These are phyloP conservation scores for Venturia nashicola DNA, from an alignment of 2,329 filamentous ascomycete species.

Conservation along the genomic window DNA sequence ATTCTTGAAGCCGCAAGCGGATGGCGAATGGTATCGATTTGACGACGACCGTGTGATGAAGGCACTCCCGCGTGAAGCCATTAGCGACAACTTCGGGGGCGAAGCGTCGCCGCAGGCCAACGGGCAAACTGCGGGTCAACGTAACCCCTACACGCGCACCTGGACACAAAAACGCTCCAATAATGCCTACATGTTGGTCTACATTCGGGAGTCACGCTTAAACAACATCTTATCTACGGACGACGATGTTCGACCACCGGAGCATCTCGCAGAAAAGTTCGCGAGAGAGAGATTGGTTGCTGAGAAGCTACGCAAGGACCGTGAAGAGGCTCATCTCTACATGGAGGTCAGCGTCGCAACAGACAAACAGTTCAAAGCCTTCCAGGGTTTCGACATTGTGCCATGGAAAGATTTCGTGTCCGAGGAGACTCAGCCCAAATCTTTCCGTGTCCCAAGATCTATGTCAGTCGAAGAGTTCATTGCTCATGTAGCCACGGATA, in stretches of 20 bases:
- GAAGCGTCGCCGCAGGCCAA: constrained; percentile 54
- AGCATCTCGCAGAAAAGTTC: constrained; percentile 39
- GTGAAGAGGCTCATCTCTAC: constrained; percentile 89
- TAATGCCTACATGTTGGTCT: constrained; percentile 98
- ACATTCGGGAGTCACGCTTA: constrained; percentile 78
- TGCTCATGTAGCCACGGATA: constrained; percentile 56
- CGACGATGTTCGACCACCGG: constrained; percentile 64
- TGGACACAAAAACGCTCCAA: constrained; percentile 55
- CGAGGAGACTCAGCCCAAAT: constrained; percentile 51
- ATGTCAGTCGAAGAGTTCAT: constrained; percentile 68
- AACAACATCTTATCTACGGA: constrained; percentile 71
- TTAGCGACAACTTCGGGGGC: constrained; percentile 95
- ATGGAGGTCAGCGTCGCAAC: constrained; percentile 74
- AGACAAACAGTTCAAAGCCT: constrained; percentile 65
- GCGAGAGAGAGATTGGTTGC: constrained; percentile 68
- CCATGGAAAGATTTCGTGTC: constrained; percentile 52
- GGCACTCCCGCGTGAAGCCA: constrained; percentile 76
- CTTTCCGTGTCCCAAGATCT: constrained; percentile 62
- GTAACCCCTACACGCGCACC: constrained; percentile 52
- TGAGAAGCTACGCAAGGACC: constrained; percentile 72
- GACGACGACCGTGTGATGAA: constrained; percentile 97
- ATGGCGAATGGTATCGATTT: constrained; percentile 92
- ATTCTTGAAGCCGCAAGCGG: constrained; percentile 80
- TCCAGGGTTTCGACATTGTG: constrained; percentile 72
- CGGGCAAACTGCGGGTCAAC: constrained; percentile 35